phyloP scores from a whole-genome alignment of 805 yeast genomes.

The Blastobotrys chiropterorum region DNA sequence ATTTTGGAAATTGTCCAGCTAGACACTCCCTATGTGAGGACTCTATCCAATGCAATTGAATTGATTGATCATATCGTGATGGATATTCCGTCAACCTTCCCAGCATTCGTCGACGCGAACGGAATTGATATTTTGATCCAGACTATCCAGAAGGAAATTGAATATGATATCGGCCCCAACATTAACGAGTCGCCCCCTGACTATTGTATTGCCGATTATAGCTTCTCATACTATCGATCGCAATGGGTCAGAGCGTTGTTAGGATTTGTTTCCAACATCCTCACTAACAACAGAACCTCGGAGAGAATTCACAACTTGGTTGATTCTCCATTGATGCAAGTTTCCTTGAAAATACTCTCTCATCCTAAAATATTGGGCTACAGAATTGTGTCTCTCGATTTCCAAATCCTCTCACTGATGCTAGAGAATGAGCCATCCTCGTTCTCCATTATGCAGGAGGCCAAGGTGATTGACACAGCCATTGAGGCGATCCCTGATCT shows the following conservation, averaged over 20 bases:
- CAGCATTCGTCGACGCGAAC: slow-evolving; percentile 55
- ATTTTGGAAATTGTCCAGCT: slow-evolving; percentile 55
- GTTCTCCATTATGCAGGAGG: slow-evolving; percentile 70
- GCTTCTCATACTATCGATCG: slow-evolving; percentile 23
- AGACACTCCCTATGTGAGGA: slow-evolving; percentile 45
- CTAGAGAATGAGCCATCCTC: slow-evolving; percentile 91
- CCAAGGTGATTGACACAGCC: slow-evolving; percentile 61
- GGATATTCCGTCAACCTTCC: slow-evolving; percentile 40
- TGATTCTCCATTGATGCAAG: slow-evolving; percentile 69
- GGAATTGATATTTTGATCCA: slow-evolving; percentile 63
- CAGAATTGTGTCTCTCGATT: slow-evolving; percentile 49
- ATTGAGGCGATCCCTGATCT: slow-evolving; percentile 51
- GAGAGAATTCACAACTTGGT: slow-evolving; percentile 79
- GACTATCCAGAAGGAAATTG: slow-evolving; percentile 56
- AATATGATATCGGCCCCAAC: slow-evolving; percentile 42
- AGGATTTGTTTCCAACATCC: slow-evolving; percentile 55
- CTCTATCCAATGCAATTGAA: slow-evolving; percentile 59
- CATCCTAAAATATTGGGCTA: slow-evolving; percentile 63
- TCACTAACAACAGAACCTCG: slow-evolving; percentile 64
- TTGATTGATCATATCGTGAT: slow-evolving; percentile 40
- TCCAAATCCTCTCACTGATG: slow-evolving; percentile 61
- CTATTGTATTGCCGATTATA: slow-evolving; percentile 38
- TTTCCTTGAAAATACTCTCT: slow-evolving; percentile 52
- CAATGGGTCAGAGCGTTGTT: slow-evolving; percentile 51
- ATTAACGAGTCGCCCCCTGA: slow-evolving; percentile 37